phyloP scores from a whole-genome alignment of 371 early-diverging fungal species.

The Mortierella sp. region DNA sequence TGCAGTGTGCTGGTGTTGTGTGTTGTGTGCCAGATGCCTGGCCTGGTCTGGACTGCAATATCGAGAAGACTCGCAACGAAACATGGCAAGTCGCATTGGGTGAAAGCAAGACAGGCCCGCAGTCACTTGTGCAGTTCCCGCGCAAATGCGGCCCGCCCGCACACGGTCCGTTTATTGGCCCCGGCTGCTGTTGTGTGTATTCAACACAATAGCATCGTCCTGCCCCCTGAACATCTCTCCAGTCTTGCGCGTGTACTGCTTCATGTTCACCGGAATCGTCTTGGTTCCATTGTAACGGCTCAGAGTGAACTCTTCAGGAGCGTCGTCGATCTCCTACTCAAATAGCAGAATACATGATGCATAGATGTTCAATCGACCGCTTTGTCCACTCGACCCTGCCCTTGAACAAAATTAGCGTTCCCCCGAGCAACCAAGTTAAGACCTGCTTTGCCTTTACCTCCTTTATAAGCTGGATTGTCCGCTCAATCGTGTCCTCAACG shows the following conservation, averaged over 20 bases:
- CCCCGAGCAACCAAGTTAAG: too few species aligned
- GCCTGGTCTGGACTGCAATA: slow-evolving; percentile 17
- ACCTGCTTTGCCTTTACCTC: slow-evolving; percentile 48
- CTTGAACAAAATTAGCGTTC: too few species aligned
- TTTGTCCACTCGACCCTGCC: too few species aligned
- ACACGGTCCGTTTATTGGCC: too few species aligned
- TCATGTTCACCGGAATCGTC: slow-evolving; percentile 69
- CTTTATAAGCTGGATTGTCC: slow-evolving; percentile 56
- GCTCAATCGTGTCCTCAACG: slow-evolving; percentile 61
- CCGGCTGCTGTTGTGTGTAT: slow-evolving; percentile 7
- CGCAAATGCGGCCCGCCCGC: too few species aligned
- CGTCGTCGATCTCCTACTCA: slow-evolving; percentile 67
- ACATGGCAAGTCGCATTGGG: slow-evolving; percentile 6
- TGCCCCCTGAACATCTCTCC: slow-evolving; percentile 64
- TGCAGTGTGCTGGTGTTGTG: not conserved
- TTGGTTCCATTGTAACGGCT: slow-evolving; percentile 72
- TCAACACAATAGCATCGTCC: slow-evolving; percentile 63
- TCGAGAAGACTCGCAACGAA: not conserved
- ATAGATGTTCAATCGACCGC: not conserved
- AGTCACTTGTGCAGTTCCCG: not conserved
- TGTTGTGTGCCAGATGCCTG: slow-evolving; percentile 1
- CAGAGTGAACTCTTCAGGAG: slow-evolving; percentile 63
- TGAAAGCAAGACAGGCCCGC: slow-evolving; percentile 5
- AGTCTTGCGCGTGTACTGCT: slow-evolving; percentile 66
- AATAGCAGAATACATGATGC: not conserved